phyloP scores from a whole-genome alignment of 1,139 yeast genomes.

The Nadsonia starkeyi-henricii region DNA sequence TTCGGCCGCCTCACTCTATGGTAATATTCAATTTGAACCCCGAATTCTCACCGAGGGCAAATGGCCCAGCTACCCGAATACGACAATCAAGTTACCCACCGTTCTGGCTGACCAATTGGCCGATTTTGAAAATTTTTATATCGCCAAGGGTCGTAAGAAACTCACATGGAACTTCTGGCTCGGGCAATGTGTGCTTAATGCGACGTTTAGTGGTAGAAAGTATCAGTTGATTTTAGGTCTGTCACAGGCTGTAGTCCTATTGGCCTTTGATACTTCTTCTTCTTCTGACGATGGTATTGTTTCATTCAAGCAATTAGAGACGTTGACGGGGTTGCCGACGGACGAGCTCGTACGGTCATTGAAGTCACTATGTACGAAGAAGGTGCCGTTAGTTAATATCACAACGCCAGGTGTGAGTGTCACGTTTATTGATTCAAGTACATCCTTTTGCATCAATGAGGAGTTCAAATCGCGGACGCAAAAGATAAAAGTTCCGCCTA shows the following conservation, averaged over 20 bases:
- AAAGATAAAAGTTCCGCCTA: neutral
- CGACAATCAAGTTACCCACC: neutral
- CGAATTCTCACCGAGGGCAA: neutral
- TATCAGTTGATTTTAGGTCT: neutral
- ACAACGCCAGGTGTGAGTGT: neutral
- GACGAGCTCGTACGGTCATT: slow-evolving; percentile 4
- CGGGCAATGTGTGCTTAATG: neutral
- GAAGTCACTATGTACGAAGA: slow-evolving; percentile 2
- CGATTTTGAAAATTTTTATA: neutral
- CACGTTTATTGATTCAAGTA: neutral
- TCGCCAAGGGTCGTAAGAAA: neutral
- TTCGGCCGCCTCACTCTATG: neutral
- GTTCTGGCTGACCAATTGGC: neutral
- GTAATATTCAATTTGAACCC: neutral
- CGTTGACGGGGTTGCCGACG: slow-evolving; percentile 1
- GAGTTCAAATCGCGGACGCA: neutral
- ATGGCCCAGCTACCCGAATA: neutral
- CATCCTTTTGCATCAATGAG: neutral
- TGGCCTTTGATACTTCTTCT: neutral
- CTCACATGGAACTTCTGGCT: neutral
- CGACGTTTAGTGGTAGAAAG: neutral
- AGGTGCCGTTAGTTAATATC: neutral
- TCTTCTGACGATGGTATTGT: neutral
- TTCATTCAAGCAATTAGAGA: neutral
- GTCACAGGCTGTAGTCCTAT: neutral